Evolutionary conservation across 441 rosid genomes (phyloP).

Genomic region (Mallotus japonicus): DNA sequence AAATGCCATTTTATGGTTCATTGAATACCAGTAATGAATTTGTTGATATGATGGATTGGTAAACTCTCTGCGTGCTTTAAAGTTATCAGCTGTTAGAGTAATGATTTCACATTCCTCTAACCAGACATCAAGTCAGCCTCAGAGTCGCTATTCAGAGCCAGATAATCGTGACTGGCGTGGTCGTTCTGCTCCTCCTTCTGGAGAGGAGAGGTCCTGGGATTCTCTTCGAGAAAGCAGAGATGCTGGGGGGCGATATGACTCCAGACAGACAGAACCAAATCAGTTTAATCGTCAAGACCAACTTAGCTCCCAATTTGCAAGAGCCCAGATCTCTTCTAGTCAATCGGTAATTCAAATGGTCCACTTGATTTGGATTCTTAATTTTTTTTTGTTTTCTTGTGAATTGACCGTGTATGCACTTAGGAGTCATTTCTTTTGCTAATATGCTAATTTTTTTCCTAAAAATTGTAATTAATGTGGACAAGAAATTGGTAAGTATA

Average conservation of each 20-base stretch:
- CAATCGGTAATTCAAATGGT: constrained; percentile 49
- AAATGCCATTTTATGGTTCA: not conserved
- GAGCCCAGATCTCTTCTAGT: constrained; percentile 41
- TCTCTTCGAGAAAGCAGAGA: constrained; percentile 54
- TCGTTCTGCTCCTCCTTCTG: constrained; percentile 56
- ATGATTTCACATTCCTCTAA: constrained; percentile 9
- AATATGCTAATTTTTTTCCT: too few relatives aligned
- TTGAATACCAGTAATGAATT: not conserved
- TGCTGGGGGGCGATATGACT: constrained; percentile 38
- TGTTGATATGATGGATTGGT: not conserved
- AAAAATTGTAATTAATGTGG: not conserved
- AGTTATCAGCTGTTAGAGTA: not conserved
- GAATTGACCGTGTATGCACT: too few relatives aligned
- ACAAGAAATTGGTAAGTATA: not conserved
- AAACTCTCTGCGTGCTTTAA: not conserved
- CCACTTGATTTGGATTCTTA: not conserved
- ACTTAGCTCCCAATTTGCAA: constrained; percentile 43
- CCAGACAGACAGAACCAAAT: constrained; percentile 42
- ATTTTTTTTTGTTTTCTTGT: not conserved
- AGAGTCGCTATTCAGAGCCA: constrained; percentile 65
- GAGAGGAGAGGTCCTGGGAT: constrained; percentile 76
- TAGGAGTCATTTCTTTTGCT: too few relatives aligned
- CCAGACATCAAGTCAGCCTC: constrained; percentile 51
- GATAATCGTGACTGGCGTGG: constrained; percentile 92
- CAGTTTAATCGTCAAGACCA: constrained; percentile 65